phyloP scores from a whole-genome alignment of 345 rosid genomes.

The Hibiscus trionum region DNA sequence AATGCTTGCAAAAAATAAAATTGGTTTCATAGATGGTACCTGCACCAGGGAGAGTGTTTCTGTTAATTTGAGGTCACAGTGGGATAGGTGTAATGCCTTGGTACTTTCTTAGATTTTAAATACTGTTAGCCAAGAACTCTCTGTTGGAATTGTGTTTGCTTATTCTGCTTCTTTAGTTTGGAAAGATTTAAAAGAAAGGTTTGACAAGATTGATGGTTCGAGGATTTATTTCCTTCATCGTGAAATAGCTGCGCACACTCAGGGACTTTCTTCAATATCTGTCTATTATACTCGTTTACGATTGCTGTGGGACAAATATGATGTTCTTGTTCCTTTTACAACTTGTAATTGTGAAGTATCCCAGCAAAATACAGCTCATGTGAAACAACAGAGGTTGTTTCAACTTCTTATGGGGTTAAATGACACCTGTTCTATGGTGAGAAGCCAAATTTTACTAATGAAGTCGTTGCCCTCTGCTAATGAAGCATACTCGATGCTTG shows the following conservation, averaged over 20 bases:
- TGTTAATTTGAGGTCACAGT: not conserved
- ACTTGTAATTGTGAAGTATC: not conserved
- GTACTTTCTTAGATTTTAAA: not conserved
- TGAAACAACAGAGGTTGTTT: too few relatives aligned
- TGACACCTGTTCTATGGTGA: not conserved
- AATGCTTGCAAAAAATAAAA: too few relatives aligned
- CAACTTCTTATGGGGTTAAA: not conserved
- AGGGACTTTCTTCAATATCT: too few relatives aligned
- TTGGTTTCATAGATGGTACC: not conserved
- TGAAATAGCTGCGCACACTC: too few relatives aligned
- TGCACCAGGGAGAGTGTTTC: too few relatives aligned
- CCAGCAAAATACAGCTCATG: not conserved
- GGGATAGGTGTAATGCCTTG: not conserved
- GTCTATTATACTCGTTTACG: too few relatives aligned
- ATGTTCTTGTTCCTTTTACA: not conserved
- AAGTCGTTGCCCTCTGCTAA: too few relatives aligned
- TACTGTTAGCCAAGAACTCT: not conserved
- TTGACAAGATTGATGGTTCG: too few relatives aligned
- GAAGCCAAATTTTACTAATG: not conserved
- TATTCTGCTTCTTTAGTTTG: not conserved
- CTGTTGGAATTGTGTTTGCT: not conserved
- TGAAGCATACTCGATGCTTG: not conserved
- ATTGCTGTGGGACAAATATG: too few relatives aligned
- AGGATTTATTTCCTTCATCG: not conserved
- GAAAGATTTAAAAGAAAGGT: not conserved